Conservation (phyloP, 2,329 filamentous ascomycete species). For the Colletotrichum chlorophyti region DNA sequence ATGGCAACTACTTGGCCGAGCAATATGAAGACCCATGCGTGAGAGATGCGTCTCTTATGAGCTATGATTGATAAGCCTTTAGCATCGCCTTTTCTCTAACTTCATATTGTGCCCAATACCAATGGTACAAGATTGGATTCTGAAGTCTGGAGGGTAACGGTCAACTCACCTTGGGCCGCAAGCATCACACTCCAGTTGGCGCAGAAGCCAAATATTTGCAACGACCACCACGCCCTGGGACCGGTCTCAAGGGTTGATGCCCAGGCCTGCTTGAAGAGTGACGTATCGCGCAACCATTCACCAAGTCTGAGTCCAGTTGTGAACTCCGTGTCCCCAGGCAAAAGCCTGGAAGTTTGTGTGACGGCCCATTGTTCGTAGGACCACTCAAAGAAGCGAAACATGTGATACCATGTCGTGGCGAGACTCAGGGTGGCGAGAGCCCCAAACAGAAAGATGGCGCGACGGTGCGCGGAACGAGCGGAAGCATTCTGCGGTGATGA, state of each 20-base stretch:
- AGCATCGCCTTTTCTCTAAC: too few relatives aligned
- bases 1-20: slow-evolving; percentile 37
- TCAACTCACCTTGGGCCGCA: slow-evolving; percentile 32
- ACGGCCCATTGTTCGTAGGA: slow-evolving; percentile 30
- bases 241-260: slow-evolving; percentile 33
- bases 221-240: slow-evolving; percentile 34
- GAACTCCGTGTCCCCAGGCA: background rate
- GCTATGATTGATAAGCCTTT: slow-evolving; percentile 16
- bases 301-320: slow-evolving; percentile 29
- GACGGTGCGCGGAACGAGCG: background rate
- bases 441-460: slow-evolving; percentile 29
- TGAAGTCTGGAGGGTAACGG: too few relatives aligned
- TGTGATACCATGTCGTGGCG: slow-evolving; percentile 35
- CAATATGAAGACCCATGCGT: slow-evolving; percentile 35
- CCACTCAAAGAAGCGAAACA: slow-evolving; percentile 35
- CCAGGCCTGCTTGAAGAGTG: slow-evolving; percentile 37
- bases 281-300: slow-evolving; percentile 35
- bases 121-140: too few relatives aligned
- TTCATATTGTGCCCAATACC: too few relatives aligned
- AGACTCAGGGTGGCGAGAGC: slow-evolving; percentile 34
- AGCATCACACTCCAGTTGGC: slow-evolving; percentile 36
- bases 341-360: background rate
- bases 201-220: slow-evolving; percentile 37
- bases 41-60: slow-evolving; percentile 27
- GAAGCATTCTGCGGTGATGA: background rate